Evolutionary conservation across 2,329 filamentous ascomycete species (phyloP), one percentile per base, ranked within the genome.

Genomic region (Fusarium odoratissimum): DNA sequence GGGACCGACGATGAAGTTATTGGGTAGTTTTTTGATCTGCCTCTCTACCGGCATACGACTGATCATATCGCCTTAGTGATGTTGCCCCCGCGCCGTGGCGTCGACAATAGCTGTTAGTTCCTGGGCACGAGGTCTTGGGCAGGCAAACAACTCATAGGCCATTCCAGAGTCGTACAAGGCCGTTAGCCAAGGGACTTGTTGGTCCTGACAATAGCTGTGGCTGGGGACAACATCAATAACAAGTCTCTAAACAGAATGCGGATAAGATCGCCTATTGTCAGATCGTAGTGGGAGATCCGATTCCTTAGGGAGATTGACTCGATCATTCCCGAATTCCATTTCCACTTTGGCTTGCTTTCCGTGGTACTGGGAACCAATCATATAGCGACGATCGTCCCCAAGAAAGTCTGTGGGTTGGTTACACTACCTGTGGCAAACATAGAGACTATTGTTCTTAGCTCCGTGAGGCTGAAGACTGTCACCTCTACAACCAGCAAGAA

Each of bases 11-110:
- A 28, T 17, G 2, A 2, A 38, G 6, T 16, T 28, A 5, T 14
- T 6, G 2, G 23, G 9, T 21, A 17, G 1, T 1, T 38, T 2
- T 9, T 10, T 3, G 3, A 3, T 19, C 12, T 35, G 4, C 17
- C 9, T 52, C 44, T 8, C 17, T 14, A 3, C 8, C 8, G n/a
- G n/a, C 35, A 37, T 11, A 28, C 30, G 30, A 25, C 30, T 51
- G 6, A 6, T 51, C 30, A 33, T 2, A 23, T 33, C 2, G 10
- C 19, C 37, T 8, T 19, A 21, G 37, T 3, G 37, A 21, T 21
- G 37, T 21, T 21, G 23, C 33, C 49, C 23, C 31, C 23, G 49
- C n/a, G 16, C 33, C 13, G 23, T 28, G 33, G 49, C 33, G 49
- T 37, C 19, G 33, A 37, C 23, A 52, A 37, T 52, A 37, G 49